phyloP scores from a whole-genome alignment of 345 rosid genomes.

The Moringa oleifera region DNA sequence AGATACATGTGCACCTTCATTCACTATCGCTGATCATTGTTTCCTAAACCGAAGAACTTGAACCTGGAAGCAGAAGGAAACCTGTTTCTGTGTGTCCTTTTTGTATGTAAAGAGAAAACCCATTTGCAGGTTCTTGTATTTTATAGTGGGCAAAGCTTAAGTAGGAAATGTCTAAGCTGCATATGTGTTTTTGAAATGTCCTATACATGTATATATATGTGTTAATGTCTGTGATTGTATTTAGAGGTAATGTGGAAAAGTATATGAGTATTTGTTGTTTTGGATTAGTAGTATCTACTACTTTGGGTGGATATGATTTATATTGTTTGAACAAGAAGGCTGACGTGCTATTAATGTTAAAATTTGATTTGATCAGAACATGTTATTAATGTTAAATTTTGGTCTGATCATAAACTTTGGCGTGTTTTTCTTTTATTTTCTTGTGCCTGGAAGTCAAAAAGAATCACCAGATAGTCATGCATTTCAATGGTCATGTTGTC shows the following conservation, averaged over 20 bases:
- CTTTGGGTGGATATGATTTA: background rate
- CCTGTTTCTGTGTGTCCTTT: background rate
- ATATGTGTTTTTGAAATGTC: background rate
- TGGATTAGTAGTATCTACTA: background rate
- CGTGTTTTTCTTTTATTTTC: no score
- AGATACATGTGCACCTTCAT: no score
- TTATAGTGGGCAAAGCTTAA: conserved; percentile 6
- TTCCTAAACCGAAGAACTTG: background rate
- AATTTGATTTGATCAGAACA: no score
- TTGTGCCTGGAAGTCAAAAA: no score
- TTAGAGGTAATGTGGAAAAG: background rate
- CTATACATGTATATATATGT: background rate
- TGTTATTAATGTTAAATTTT: no score
- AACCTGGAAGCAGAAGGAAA: background rate
- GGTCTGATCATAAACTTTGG: no score
- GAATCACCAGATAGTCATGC: no score
- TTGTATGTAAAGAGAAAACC: conserved; percentile 4
- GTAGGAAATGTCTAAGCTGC: background rate
- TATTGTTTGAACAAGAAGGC: background rate
- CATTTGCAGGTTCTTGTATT: conserved; percentile 15
- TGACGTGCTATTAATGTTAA: background rate
- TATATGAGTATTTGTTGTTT: background rate
- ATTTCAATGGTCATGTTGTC: no score
- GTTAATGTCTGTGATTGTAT: background rate
- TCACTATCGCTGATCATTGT: background rate